Evolutionary conservation across 2,329 filamentous ascomycete genomes (phyloP).

Genomic region (Exophiala sp.): DNA sequence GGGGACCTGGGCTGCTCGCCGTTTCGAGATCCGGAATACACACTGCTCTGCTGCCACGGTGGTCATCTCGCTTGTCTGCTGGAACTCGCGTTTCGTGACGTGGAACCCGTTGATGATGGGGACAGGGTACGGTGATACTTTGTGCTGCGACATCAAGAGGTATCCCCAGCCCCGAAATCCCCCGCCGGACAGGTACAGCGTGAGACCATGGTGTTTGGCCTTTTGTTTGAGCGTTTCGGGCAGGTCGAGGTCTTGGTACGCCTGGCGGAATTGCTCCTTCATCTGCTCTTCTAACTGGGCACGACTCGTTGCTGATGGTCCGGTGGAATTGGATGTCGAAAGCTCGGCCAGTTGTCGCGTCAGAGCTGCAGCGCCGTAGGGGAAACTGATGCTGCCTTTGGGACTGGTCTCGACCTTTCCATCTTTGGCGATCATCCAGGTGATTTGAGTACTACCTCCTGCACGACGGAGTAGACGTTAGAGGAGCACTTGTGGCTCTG

Average conservation of each 20-base stretch:
- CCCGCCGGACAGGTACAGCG: conserved; percentile 80
- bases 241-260: conserved; percentile 53
- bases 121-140: conserved; percentile 72
- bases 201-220: conserved; percentile 48
- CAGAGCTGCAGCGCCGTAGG: conserved; percentile 64
- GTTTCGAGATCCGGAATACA: conserved; percentile 69
- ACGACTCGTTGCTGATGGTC: conserved; percentile 36
- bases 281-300: conserved; percentile 39
- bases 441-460: conserved; percentile 52
- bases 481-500: not conserved
- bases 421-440: conserved; percentile 54
- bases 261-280: conserved; percentile 51
- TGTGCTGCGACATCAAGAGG: conserved; percentile 73
- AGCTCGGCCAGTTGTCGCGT: conserved; percentile 49
- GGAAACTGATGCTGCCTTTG: conserved; percentile 57
- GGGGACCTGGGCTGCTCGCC: conserved; percentile 73
- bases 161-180: conserved; percentile 89
- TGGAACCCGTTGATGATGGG: conserved; percentile 74
- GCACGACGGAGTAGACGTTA: not conserved
- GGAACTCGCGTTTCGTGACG: conserved; percentile 69
- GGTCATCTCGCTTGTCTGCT: conserved; percentile 70
- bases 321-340: not conserved
- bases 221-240: conserved; percentile 49
- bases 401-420: conserved; percentile 49
- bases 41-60: conserved; percentile 32